A percentile compares a stretch with the other conserved stretches of the same genome.
These are phyloP conservation scores for Scedosporium boydii DNA, from an alignment of 2,329 filamentous ascomycete species.

Conservation along the genomic window DNA sequence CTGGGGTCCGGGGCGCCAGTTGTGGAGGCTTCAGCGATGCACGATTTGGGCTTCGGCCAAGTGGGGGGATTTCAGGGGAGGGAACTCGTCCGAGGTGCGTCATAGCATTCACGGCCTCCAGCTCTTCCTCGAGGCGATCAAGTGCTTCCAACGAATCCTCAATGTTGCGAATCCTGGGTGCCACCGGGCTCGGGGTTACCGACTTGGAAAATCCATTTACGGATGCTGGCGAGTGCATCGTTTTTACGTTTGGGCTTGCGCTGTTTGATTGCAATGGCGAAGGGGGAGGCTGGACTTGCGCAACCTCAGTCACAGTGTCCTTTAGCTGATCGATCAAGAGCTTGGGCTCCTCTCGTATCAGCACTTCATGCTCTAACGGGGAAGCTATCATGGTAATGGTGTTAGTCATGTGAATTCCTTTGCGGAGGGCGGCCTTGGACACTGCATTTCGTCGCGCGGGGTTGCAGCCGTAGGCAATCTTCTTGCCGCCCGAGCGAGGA, in stretches of 20 bases:
- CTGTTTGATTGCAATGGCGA: background rate
- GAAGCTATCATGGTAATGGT: constrained; percentile 6
- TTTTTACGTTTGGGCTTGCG: background rate
- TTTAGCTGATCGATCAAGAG: background rate
- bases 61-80: constrained; percentile 15
- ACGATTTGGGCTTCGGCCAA: background rate
- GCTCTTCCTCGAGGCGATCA: constrained; percentile 51
- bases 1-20: background rate
- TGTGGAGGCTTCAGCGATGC: background rate
- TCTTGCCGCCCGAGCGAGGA: background rate
- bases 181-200: background rate
- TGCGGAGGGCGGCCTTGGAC: constrained; percentile 1
- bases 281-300: background rate
- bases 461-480: constrained; percentile 6
- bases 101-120: constrained; percentile 41
- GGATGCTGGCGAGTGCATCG: background rate
- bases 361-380: background rate
- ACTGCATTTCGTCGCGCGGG: constrained; percentile 4
- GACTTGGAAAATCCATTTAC: constrained; percentile 3
- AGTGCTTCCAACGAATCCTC: constrained; percentile 56
- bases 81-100: constrained; percentile 23
- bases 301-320: background rate
- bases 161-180: constrained; percentile 23
- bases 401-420: constrained; percentile 4
- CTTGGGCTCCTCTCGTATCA: constrained; percentile 2